phyloP scores from a whole-genome alignment of 2,329 filamentous ascomycete genomes.

The Spiromastix sp. region DNA sequence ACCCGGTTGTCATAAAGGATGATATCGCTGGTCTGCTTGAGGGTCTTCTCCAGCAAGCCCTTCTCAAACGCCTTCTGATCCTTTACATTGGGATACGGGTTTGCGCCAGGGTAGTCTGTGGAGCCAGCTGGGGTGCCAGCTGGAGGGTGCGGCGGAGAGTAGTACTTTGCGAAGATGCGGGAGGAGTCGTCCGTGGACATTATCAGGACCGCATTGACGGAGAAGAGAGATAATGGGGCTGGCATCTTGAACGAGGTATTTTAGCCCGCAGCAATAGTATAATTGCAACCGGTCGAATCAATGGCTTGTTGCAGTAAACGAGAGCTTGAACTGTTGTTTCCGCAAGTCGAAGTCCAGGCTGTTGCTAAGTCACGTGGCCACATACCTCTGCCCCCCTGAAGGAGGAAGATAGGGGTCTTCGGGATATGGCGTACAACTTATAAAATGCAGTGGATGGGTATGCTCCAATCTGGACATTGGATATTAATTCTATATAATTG shows the following conservation, averaged over 20 bases:
- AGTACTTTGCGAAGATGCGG: conserved; percentile 92
- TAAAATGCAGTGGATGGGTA: too few species aligned
- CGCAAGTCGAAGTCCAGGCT: neutral
- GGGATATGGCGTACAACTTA: too few species aligned
- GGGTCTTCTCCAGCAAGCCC: conserved; percentile 87
- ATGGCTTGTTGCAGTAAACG: too few species aligned
- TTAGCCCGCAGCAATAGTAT: conserved; percentile 3
- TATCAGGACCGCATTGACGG: conserved; percentile 67
- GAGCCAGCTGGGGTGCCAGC: conserved; percentile 47
- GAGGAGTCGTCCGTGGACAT: conserved; percentile 79
- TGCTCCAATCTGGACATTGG: too few species aligned
- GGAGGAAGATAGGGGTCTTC: too few species aligned
- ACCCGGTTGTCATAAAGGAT: conserved; percentile 96
- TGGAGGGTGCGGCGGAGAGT: conserved; percentile 59
- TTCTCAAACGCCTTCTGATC: conserved; percentile 96
- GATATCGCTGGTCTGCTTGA: conserved; percentile 90
- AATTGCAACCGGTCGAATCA: neutral
- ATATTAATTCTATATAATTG: too few species aligned
- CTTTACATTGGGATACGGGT: conserved; percentile 80
- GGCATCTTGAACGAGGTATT: conserved; percentile 49
- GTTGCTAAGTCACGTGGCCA: neutral
- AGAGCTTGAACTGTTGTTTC: conserved; percentile 1
- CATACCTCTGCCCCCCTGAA: neutral
- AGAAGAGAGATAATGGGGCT: conserved; percentile 64
- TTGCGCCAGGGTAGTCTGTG: conserved; percentile 51